Percentiles rank a stretch among this genome's conserved stretches.
Conservation (phyloP, 2,329 filamentous ascomycete species). For the Aquanectria penicillioides region DNA sequence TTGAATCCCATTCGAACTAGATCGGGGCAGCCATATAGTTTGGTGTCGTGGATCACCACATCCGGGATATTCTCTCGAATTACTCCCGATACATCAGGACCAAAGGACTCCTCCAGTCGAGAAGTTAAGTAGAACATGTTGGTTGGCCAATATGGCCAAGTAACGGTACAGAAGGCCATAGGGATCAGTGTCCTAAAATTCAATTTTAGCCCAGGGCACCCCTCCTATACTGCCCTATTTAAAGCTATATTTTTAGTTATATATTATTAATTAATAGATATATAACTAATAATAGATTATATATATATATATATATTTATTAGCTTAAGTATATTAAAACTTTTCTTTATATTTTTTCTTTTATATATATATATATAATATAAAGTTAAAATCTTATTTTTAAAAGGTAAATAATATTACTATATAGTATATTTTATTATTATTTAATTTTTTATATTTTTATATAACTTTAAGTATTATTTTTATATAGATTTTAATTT, state of each 20-base stretch:
- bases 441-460: too few relatives aligned
- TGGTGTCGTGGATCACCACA: slow-evolving; percentile 76
- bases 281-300: background rate
- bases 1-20: slow-evolving; percentile 62
- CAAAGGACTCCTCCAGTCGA: slow-evolving; percentile 70
- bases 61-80: slow-evolving; percentile 68
- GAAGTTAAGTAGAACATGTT: slow-evolving; percentile 65
- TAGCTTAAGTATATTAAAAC: slow-evolving; percentile 8
- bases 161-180: too few relatives aligned
- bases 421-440: too few relatives aligned
- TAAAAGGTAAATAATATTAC: too few relatives aligned
- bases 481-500: too few relatives aligned
- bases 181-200: too few relatives aligned
- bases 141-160: slow-evolving; percentile 66
- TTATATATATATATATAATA: slow-evolving; percentile 9
- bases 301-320: slow-evolving; percentile 1
- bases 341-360: slow-evolving; percentile 3
- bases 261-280: slow-evolving; percentile 5
- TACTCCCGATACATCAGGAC: slow-evolving; percentile 62
- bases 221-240: slow-evolving; percentile 59
- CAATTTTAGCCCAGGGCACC: slow-evolving; percentile 76
- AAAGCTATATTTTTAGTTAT: background rate
- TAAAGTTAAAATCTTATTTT: too few relatives aligned
- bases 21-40: slow-evolving; percentile 66
- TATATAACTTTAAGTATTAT: too few relatives aligned